These are phyloP conservation scores for Chaetomium fimeti DNA, from an alignment of 495 filamentous ascomycete genomes.

Conservation along the genomic window DNA sequence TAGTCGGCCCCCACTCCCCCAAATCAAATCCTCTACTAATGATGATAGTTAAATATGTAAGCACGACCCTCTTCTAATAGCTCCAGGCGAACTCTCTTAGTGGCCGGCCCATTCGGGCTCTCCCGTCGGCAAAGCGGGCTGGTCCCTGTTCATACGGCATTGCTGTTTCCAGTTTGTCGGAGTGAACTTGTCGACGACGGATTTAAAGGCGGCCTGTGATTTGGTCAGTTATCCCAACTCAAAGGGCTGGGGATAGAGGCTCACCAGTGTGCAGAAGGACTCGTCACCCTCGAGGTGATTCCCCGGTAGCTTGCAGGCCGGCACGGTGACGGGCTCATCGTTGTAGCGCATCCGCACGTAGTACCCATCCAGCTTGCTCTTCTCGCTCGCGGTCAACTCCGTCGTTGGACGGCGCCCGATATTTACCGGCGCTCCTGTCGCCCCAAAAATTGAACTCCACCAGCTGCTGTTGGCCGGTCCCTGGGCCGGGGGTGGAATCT, in stretches of 20 bases:
- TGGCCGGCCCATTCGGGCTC: constrained; percentile 57
- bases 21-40: not conserved
- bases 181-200: constrained; percentile 85
- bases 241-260: constrained; percentile 23
- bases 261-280: constrained; percentile 84
- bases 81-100: constrained; percentile 22
- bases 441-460: constrained; percentile 49
- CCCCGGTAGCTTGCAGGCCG: constrained; percentile 70
- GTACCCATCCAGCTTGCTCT: constrained; percentile 61
- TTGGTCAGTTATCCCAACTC: not conserved
- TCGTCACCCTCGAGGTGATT: constrained; percentile 89
- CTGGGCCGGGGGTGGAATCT: constrained; percentile 12
- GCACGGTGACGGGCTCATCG: constrained; percentile 73
- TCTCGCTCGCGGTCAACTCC: constrained; percentile 51
- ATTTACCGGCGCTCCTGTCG: constrained; percentile 27
- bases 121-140: constrained; percentile 49
- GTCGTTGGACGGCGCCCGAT: constrained; percentile 54
- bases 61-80: not conserved
- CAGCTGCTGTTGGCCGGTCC: constrained; percentile 39
- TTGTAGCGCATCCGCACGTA: constrained; percentile 97
- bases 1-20: not conserved
- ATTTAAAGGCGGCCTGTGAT: constrained; percentile 80
- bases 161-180: constrained; percentile 75
- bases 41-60: constrained; percentile 8
- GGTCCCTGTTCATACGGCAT: constrained; percentile 65